These are phyloP conservation scores for Hippophae rhamnoides DNA, from an alignment of 306 rosid species.

Conservation along the genomic window DNA sequence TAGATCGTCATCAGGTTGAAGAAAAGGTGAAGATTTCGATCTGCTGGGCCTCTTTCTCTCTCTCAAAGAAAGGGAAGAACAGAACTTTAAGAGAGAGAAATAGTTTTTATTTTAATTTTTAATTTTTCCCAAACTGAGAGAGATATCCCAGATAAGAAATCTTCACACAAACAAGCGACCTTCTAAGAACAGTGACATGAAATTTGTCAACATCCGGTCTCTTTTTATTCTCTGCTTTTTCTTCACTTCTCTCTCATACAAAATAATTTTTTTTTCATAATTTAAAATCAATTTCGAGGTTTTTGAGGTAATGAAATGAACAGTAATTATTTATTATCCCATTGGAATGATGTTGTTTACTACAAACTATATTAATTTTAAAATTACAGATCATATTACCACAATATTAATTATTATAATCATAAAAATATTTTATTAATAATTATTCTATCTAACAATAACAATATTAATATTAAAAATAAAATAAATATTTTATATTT, in stretches of 20 bases:
- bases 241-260: slow-evolving; percentile 50
- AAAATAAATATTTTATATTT: too few relatives aligned
- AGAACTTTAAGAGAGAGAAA: slow-evolving; percentile 29
- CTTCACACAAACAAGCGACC: slow-evolving; percentile 91
- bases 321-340: too few relatives aligned
- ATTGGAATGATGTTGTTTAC: too few relatives aligned
- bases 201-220: slow-evolving; percentile 99
- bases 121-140: slow-evolving; percentile 26
- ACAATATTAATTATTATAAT: too few relatives aligned
- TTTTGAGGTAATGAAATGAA: too few relatives aligned
- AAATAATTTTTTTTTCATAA: neutral
- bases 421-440: too few relatives aligned
- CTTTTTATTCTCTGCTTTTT: slow-evolving; percentile 94
- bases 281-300: too few relatives aligned
- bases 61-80: slow-evolving; percentile 9
- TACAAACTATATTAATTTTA: too few relatives aligned
- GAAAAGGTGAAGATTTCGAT: slow-evolving; percentile 77
- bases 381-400: too few relatives aligned
- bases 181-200: slow-evolving; percentile 99
- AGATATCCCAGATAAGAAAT: slow-evolving; percentile 99
- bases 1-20: slow-evolving; percentile 68
- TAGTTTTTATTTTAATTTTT: slow-evolving; percentile 14
- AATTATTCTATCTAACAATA: too few relatives aligned
- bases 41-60: slow-evolving; percentile 78
- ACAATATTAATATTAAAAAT: too few relatives aligned